Base-by-base conservation (phyloP, 1,284 basidiomycete species). In the Pyrrhoderma noxium region DNA sequence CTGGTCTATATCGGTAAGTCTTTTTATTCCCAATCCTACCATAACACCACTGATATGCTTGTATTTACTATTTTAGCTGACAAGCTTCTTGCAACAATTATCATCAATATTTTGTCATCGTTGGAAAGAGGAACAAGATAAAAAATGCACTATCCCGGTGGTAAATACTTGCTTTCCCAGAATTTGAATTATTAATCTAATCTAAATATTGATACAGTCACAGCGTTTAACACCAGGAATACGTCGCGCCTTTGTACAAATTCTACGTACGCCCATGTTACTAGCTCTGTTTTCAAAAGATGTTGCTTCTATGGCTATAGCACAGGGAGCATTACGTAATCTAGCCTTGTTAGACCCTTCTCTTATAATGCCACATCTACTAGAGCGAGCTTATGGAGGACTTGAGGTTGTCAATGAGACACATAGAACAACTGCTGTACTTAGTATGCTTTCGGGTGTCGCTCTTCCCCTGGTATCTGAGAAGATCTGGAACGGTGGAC, bases 271-370 rank as follows among this genome's bases (percentile, higher is more conserved):
- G 0, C 90, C 95, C 8, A 89, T 91, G 1, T 72, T 99, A 34
- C 78, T 98, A 11, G 83, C 91, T 19, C 96, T 99, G 86, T 99
- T 99, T 69, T 85, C 92, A 47, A 97, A 98, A 67, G 90, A 89
- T 58, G 69, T 79, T 1, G 61, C 82, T 3, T 78, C 80, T 25
- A 79, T 83, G 61, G 75, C 75, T 35, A 82, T 77, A 63, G 79
- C 87, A 5, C 86, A 89, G 62, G 76, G 76, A 19, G 75, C 86
- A 13, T 70, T 93, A 45, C 84, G 86, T 54, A 74, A 76, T 22
- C 73, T 94, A 70, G 82, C 88, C 1, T 71, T 89, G 51, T 75
- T 99, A 3, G 92, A 96, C 62, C 93, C 95, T 0, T 75, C 79
- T 21, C 70, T 97, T 39, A 79, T 99, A 59, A 87, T 99, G 80